Conservation (phyloP, 73 alveolate species). For the Paramecium sonneborni region DNA sequence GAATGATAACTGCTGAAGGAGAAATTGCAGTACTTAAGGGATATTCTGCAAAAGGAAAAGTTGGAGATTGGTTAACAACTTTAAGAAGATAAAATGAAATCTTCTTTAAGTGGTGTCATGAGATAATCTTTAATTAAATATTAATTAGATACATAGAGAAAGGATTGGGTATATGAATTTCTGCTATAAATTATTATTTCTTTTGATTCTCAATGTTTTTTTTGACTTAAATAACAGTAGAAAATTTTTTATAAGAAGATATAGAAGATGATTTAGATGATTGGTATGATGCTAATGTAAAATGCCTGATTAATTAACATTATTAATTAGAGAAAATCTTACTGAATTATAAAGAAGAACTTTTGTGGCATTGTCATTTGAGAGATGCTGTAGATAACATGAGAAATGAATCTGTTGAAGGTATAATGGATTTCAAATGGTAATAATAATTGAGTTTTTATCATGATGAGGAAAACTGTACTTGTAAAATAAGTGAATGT, state of each 20-base stretch:
- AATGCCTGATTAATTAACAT: slow-evolving; percentile 80
- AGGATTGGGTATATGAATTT: slow-evolving; percentile 85
- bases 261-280: slow-evolving; percentile 83
- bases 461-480: slow-evolving; percentile 84
- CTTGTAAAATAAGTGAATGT: slow-evolving; percentile 84
- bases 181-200: slow-evolving; percentile 84
- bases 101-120: slow-evolving; percentile 80
- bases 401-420: slow-evolving; percentile 62
- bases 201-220: slow-evolving; percentile 74
- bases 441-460: slow-evolving; percentile 90
- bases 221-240: slow-evolving; percentile 84
- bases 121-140: slow-evolving; percentile 81
- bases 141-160: slow-evolving; percentile 79
- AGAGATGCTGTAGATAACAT: slow-evolving; percentile 81
- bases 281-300: slow-evolving; percentile 77
- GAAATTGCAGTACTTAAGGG: slow-evolving; percentile 82
- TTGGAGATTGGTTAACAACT: slow-evolving; percentile 95
- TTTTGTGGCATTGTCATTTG: slow-evolving; percentile 91
- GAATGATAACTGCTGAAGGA: slow-evolving; percentile 88
- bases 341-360: slow-evolving; percentile 81
- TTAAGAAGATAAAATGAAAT: slow-evolving; percentile 86
- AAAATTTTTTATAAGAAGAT: slow-evolving; percentile 72
- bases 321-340: slow-evolving; percentile 89
- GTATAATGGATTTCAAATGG: slow-evolving; percentile 80
- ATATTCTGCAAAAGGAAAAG: slow-evolving; percentile 87